phyloP scores from a whole-genome alignment of 495 filamentous ascomycete species.

The Aspergillus asperescens region DNA sequence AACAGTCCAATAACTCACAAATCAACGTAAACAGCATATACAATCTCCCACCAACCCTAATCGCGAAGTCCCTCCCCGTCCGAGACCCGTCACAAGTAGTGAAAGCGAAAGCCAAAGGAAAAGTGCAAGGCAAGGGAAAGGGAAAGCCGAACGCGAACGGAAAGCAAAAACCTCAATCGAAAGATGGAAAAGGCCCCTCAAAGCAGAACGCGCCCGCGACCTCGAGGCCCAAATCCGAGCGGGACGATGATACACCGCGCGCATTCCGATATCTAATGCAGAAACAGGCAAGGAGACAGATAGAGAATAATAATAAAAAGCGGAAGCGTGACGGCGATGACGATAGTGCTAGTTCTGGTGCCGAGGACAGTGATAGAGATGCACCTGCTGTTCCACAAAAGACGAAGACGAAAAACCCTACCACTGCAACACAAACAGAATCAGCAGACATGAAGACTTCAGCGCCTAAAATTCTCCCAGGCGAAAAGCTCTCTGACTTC shows the following conservation, averaged over 20 bases:
- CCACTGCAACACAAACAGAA: conserved; percentile 15
- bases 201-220: conserved; percentile 5
- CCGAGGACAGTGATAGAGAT: conserved; percentile 1
- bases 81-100: conserved; percentile 26
- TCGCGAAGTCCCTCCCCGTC: conserved; percentile 66
- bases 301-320: conserved; percentile 38
- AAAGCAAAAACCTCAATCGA: conserved; percentile 13
- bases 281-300: conserved; percentile 34
- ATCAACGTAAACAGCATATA: conserved; percentile 42
- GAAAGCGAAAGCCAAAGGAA: conserved; percentile 25
- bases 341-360: no score
- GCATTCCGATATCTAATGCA: conserved; percentile 82
- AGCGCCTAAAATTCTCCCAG: conserved; percentile 65
- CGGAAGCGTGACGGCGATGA: conserved; percentile 26
- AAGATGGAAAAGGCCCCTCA: conserved; percentile 5
- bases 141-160: conserved; percentile 25
- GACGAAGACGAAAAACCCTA: conserved; percentile 13
- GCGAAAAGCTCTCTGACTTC: conserved; percentile 79
- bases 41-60: conserved; percentile 67
- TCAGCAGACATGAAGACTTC: conserved; percentile 3
- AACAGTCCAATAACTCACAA: neutral
- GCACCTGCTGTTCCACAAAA: neutral
- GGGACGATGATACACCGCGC: conserved; percentile 74
- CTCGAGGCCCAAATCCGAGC: conserved; percentile 42
- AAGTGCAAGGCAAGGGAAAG: conserved; percentile 9